phyloP scores from a whole-genome alignment of 148 eudicot genomes.

The Mesembryanthemum crystallinum region DNA sequence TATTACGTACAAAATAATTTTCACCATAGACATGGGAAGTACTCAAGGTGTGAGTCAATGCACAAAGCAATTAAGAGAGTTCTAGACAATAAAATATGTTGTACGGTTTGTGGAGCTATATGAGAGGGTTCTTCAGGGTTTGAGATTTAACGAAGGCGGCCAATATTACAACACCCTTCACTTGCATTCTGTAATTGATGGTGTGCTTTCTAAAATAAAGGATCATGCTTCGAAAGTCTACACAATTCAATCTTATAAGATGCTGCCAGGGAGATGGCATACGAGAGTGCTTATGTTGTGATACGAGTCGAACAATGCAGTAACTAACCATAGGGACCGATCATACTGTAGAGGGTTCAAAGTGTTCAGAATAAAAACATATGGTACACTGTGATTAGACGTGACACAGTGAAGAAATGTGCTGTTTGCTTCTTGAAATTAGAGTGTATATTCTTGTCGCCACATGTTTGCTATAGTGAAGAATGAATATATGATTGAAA shows the following conservation, averaged over 20 bases:
- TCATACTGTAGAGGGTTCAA: background rate
- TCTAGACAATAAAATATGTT: background rate
- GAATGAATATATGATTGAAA: background rate
- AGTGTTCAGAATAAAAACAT: background rate
- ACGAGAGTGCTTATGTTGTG: background rate
- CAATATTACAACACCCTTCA: background rate
- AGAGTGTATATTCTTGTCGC: background rate
- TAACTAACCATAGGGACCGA: background rate
- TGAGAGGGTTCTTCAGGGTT: background rate
- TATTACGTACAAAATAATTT: no score
- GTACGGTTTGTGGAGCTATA: background rate
- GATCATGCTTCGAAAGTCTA: background rate
- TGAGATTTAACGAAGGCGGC: background rate
- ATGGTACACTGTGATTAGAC: background rate
- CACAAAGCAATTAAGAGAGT: background rate
- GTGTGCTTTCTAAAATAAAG: background rate
- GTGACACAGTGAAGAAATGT: no score
- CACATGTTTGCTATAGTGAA: background rate
- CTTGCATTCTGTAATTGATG: background rate
- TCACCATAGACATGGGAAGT: conserved; percentile 12
- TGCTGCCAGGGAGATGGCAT: background rate
- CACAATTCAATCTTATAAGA: background rate
- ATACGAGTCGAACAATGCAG: background rate
- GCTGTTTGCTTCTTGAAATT: background rate
- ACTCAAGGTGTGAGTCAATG: conserved; percentile 5